These are phyloP conservation scores for Canavalia ensiformis DNA, from an alignment of 306 rosid species.

Conservation along the genomic window DNA sequence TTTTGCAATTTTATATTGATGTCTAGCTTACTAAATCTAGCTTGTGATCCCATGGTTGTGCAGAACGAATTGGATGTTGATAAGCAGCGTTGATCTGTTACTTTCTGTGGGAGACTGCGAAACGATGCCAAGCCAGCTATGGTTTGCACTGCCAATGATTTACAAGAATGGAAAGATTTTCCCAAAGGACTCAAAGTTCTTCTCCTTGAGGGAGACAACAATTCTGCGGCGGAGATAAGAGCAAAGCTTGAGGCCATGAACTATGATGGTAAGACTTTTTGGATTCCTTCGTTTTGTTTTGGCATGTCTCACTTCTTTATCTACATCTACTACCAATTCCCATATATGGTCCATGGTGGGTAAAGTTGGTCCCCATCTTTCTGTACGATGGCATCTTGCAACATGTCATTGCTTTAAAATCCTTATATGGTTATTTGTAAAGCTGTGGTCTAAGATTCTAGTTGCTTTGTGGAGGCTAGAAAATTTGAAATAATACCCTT, in stretches of 20 bases:
- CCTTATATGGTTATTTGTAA: conserved; percentile 31
- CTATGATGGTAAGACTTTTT: conserved; percentile 69
- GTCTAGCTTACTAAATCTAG: conserved; percentile 44
- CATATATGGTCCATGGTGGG: conserved; percentile 35
- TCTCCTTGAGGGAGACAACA: conserved; percentile 78
- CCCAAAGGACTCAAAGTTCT: conserved; percentile 92
- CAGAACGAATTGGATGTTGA: conserved; percentile 55
- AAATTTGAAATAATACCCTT: conserved; percentile 11
- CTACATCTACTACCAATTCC: conserved; percentile 33
- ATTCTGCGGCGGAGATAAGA: conserved; percentile 75
- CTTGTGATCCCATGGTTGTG: conserved; percentile 48
- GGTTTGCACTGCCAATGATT: conserved; percentile 93
- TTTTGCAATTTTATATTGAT: conserved; percentile 4
- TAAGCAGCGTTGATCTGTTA: conserved; percentile 52
- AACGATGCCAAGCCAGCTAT: conserved; percentile 98
- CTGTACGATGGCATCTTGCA: conserved; percentile 45
- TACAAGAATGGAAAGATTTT: conserved; percentile 90
- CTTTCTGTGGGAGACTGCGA: conserved; percentile 58
- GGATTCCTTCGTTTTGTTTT: conserved; percentile 33
- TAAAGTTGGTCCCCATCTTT: conserved; percentile 49
- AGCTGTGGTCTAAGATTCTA: conserved; percentile 48
- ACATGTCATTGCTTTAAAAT: conserved; percentile 41
- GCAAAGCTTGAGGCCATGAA: conserved; percentile 90
- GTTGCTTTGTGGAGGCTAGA: conserved; percentile 33
- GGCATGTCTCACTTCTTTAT: conserved; percentile 39